phyloP scores from a whole-genome alignment of 805 yeast genomes.

The Candida schatavii region DNA sequence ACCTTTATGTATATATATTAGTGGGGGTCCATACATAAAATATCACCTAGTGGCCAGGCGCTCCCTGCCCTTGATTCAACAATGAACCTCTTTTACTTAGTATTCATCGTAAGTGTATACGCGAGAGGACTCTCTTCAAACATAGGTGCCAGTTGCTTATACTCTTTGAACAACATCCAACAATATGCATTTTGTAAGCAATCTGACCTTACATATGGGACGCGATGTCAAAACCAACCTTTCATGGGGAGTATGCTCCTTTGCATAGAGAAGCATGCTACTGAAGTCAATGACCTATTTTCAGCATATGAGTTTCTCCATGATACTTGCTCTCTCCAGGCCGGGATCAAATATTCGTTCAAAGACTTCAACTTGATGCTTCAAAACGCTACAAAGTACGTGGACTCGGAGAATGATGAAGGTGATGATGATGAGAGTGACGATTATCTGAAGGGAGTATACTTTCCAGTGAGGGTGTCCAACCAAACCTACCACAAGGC shows the following conservation, averaged over 20 bases:
- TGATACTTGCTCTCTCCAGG: slow-evolving; percentile 33
- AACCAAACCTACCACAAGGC: slow-evolving; percentile 17
- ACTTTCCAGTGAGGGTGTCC: neutral
- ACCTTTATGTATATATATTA: too few species aligned
- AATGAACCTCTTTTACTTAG: too few species aligned
- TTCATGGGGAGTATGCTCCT: slow-evolving; percentile 33
- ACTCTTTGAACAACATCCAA: slow-evolving; percentile 29
- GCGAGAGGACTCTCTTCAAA: slow-evolving; percentile 27
- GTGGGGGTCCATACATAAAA: too few species aligned
- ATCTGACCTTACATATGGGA: slow-evolving; percentile 28
- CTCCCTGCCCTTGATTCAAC: too few species aligned
- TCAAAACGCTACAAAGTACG: slow-evolving; percentile 21
- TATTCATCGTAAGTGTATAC: too few species aligned
- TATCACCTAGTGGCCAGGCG: too few species aligned
- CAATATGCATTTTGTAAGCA: slow-evolving; percentile 20
- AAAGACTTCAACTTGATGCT: slow-evolving; percentile 23
- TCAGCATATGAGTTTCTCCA: slow-evolving; percentile 27
- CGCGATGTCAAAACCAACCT: slow-evolving; percentile 30
- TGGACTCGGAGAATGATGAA: slow-evolving; percentile 21
- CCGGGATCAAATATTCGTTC: slow-evolving; percentile 20
- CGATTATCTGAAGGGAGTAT: slow-evolving; percentile 13
- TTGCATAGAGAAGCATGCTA: slow-evolving; percentile 29
- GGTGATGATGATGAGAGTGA: slow-evolving; percentile 26
- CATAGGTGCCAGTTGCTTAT: slow-evolving; percentile 36
- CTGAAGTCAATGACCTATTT: slow-evolving; percentile 22